Evolutionary conservation across 2,329 filamentous ascomycete genomes (phyloP).

Genomic region (Cryphonectria japonica): DNA sequence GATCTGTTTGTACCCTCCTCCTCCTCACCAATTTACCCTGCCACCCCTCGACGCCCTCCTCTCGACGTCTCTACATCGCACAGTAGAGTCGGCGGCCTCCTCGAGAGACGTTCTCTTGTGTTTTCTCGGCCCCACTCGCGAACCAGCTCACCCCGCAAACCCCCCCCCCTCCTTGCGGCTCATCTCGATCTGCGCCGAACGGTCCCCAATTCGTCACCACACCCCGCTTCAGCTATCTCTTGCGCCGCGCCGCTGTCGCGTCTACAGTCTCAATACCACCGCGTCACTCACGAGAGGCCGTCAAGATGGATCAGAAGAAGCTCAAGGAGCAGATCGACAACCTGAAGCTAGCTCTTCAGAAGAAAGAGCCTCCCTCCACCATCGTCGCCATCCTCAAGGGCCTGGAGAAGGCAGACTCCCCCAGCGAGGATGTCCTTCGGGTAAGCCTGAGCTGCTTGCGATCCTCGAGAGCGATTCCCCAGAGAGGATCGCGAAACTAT

Average conservation of each 20-base stretch:
- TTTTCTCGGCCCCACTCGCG: neutral
- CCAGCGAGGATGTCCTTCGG: constrained; percentile 87
- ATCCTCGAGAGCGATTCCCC: neutral
- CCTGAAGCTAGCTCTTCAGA: constrained; percentile 76
- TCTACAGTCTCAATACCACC: neutral
- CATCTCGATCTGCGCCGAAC: neutral
- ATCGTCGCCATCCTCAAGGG: constrained; percentile 76
- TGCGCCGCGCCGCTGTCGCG: neutral
- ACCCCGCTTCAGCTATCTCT: neutral
- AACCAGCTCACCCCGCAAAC: neutral
- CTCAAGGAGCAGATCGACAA: constrained; percentile 77
- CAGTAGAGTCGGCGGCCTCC: neutral
- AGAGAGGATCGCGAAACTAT: neutral
- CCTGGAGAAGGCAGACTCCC: constrained; percentile 77
- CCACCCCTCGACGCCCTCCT: neutral
- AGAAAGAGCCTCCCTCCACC: constrained; percentile 73
- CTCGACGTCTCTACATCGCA: neutral
- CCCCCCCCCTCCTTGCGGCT: neutral
- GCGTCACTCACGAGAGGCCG: neutral
- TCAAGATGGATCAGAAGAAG: constrained; percentile 75
- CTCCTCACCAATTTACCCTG: neutral
- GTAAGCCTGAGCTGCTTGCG: constrained; percentile 48
- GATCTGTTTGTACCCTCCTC: neutral
- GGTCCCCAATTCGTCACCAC: neutral
- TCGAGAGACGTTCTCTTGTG: neutral